phyloP scores from a whole-genome alignment of 805 yeast species.

The Lipomyces chichibuensis region DNA sequence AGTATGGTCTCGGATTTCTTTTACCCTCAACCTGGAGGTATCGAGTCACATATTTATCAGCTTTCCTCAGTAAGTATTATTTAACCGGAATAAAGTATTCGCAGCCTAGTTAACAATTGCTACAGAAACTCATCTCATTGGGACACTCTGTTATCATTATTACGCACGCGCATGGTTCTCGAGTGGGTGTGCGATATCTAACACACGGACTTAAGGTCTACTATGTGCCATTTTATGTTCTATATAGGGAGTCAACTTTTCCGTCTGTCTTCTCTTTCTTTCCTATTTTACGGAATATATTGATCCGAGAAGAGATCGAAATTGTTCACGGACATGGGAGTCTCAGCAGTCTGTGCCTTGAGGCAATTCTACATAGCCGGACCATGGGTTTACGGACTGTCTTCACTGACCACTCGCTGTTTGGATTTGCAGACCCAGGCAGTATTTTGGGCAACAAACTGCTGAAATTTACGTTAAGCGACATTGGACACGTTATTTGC shows the following conservation, averaged over 20 bases:
- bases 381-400: conserved; percentile 92
- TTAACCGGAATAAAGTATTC: background rate
- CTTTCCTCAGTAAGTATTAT: conserved; percentile 55
- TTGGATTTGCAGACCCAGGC: conserved; percentile 87
- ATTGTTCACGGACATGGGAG: conserved; percentile 97
- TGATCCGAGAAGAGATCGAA: conserved; percentile 81
- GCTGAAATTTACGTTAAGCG: conserved; percentile 78
- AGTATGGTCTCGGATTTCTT: conserved; percentile 93
- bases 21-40: conserved; percentile 98
- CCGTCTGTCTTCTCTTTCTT: conserved; percentile 90
- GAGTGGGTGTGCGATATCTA: conserved; percentile 79
- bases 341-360: conserved; percentile 82
- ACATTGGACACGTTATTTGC: conserved; percentile 91
- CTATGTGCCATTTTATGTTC: conserved; percentile 78
- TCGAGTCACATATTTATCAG: conserved; percentile 92
- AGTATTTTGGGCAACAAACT: conserved; percentile 85
- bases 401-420: conserved; percentile 92
- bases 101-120: background rate
- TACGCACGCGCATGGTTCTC: conserved; percentile 83
- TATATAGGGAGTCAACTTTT: conserved; percentile 81
- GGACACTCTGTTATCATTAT: conserved; percentile 55
- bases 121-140: conserved; percentile 36
- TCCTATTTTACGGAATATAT: conserved; percentile 81
- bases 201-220: conserved; percentile 93
- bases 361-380: conserved; percentile 86